Base-by-base conservation (phyloP, 2,329 filamentous ascomycete genomes). In the Stemphylium vesicarium region DNA sequence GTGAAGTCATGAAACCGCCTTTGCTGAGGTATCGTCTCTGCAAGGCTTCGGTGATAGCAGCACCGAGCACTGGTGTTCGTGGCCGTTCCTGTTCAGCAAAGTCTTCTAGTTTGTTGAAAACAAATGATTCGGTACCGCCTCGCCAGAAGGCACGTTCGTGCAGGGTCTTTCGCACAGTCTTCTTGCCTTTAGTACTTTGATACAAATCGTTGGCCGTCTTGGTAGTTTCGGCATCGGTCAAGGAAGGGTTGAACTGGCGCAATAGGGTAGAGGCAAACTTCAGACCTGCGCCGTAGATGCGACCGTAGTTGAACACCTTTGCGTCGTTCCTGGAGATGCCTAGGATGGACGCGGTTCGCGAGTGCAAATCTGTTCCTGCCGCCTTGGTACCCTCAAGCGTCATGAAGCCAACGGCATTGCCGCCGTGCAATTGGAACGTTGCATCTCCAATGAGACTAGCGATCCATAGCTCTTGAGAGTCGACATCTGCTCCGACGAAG, bases 351-450 rank as follows among this genome's bases (percentile, higher is more conserved):
- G 95, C 96, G 24, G 95, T 99, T 29, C 94, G 90, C 6, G 93
- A 97, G 76, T 99, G 94, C 51, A 98, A 79, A 75, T 99, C 94
- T 0, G 94, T 99, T 4, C 94, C 94, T 2, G 91, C 92, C 5
- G 92, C 88, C 77, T 99, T 98, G 44, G 92, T 95, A 12, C 95
- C 94, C 78, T 99, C 96, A 1, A 99, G 81, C 0, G 95, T 99
- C 96, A 99, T 99, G 80, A 99, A 99, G 0, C 96, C 95, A 54
- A 99, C 91, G 1, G 96, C 95, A 71, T 97, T 98, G 48, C 95
- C 96, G 37, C 95, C 96, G 65, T 99, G 95, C 1, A 99, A 81
- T 69, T 92, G 89, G 79, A 99, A 99, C 20, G 93, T 92, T 3
- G 95, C 91, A 73, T 99, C 95, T 20, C 95, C 95, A 2, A 99